A percentile compares a stretch with the other conserved stretches of the same genome.
Conservation (phyloP, 305 asterid genomes). For the Fraxinus sp. region DNA sequence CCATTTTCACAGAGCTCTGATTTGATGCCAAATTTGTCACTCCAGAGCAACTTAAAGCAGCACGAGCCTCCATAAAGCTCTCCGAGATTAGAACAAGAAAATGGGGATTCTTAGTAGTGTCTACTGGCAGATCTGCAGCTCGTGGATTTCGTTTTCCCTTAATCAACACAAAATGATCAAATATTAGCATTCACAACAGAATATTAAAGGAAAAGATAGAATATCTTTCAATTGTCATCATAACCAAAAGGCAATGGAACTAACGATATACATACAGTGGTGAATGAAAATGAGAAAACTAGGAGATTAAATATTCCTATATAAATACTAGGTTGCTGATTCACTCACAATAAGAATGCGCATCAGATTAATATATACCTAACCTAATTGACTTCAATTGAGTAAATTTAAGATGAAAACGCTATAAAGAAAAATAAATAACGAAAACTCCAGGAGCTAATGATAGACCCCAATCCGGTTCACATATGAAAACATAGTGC, state of each 20-base stretch:
- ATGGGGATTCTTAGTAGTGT: conserved; percentile 72
- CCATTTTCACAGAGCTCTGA: conserved; percentile 79
- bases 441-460: background rate
- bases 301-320: background rate
- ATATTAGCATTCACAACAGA: conserved; percentile 30
- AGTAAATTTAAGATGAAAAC: background rate
- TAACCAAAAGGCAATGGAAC: background rate
- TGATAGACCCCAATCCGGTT: background rate
- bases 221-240: background rate
- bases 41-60: conserved; percentile 71
- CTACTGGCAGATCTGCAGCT: conserved; percentile 67
- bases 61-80: conserved; percentile 74
- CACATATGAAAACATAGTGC: background rate
- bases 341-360: background rate
- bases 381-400: background rate
- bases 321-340: background rate
- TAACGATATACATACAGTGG: background rate
- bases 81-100: conserved; percentile 91
- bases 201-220: background rate
- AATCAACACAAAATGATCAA: conserved; percentile 26
- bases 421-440: background rate
- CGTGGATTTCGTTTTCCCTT: conserved; percentile 85
- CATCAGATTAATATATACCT: background rate
- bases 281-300: background rate
- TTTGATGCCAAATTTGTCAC: conserved; percentile 55